Percentiles rank a stretch among this genome's conserved stretches.
Evolutionary conservation across 2,329 filamentous ascomycete species (phyloP).

Genomic region (Rhinocladiella similis): DNA sequence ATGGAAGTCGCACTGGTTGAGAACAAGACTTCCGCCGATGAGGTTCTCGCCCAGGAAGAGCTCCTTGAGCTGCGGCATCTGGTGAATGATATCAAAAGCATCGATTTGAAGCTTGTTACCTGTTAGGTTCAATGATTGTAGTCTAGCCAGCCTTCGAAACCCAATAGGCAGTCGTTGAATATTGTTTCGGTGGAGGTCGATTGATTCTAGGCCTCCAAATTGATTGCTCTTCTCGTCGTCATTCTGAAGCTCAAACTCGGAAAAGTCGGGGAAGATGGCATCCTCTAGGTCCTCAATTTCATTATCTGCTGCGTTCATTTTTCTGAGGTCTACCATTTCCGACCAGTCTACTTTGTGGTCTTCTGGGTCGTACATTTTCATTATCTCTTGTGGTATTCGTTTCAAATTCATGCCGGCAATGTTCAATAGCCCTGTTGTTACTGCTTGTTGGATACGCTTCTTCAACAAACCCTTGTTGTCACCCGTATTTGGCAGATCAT

Average conservation of each 20-base stretch:
- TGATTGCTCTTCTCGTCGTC: constrained; percentile 72
- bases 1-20: constrained; percentile 62
- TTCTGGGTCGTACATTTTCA: constrained; percentile 83
- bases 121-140: constrained; percentile 82
- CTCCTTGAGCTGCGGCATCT: constrained; percentile 72
- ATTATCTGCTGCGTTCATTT: constrained; percentile 86
- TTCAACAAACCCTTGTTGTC: constrained; percentile 67
- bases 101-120: constrained; percentile 77
- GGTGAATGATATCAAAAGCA: constrained; percentile 69
- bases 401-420: constrained; percentile 81
- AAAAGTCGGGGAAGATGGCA: constrained; percentile 73
- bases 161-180: constrained; percentile 73
- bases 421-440: constrained; percentile 79
- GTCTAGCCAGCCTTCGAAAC: constrained; percentile 67
- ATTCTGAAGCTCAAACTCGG: constrained; percentile 54
- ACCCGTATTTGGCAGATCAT: constrained; percentile 60
- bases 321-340: constrained; percentile 82
- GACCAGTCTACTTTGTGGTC: constrained; percentile 74
- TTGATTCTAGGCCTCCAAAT: constrained; percentile 75
- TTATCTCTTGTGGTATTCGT: constrained; percentile 76
- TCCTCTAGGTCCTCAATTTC: constrained; percentile 75
- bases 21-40: constrained; percentile 66
- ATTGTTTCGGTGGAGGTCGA: constrained; percentile 85
- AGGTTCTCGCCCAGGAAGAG: constrained; percentile 79
- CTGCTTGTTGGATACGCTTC: constrained; percentile 70